A percentile compares a stretch with the other conserved stretches of the same genome.
Conservation (phyloP, 495 filamentous ascomycete genomes). For the Apodospora peruviana region DNA sequence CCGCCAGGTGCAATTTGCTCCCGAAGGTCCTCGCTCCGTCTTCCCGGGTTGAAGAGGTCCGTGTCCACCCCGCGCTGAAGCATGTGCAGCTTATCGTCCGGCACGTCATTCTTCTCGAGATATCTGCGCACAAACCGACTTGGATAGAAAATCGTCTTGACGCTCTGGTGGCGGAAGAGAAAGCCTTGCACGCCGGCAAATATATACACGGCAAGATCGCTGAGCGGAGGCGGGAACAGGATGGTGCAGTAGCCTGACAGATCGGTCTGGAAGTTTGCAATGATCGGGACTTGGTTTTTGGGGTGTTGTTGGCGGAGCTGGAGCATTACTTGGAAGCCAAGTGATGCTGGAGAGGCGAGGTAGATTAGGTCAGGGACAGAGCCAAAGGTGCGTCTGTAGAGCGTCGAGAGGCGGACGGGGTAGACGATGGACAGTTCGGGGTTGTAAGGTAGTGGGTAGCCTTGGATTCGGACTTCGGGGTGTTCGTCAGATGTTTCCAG, state of each 20-base stretch:
- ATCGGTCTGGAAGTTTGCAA: constrained; percentile 64
- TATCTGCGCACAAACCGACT: constrained; percentile 51
- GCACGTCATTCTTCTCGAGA: constrained; percentile 45
- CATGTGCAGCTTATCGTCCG: constrained; percentile 42
- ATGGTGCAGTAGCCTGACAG: constrained; percentile 57
- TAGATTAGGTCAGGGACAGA: constrained; percentile 52
- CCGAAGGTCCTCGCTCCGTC: constrained; percentile 41
- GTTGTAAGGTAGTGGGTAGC: constrained; percentile 60
- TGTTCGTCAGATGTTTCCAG: neutral
- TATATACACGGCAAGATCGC: constrained; percentile 47
- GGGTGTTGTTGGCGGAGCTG: constrained; percentile 51
- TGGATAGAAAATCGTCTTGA: constrained; percentile 59
- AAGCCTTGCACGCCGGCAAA: constrained; percentile 53
- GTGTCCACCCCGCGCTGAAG: constrained; percentile 59
- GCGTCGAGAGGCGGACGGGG: constrained; percentile 51
- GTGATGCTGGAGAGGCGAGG: constrained; percentile 56
- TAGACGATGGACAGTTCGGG: constrained; percentile 58
- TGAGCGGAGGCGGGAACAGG: constrained; percentile 53
- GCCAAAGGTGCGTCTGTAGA: constrained; percentile 48
- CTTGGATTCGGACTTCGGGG: constrained; percentile 41
- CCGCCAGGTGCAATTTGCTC: constrained; percentile 47
- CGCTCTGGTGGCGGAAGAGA: constrained; percentile 50
- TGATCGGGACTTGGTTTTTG: constrained; percentile 41
- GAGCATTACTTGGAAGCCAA: constrained; percentile 58
- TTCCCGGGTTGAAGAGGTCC: constrained; percentile 44